phyloP scores from a whole-genome alignment of 495 filamentous ascomycete species.

The Hypomontagnella monticulosa region DNA sequence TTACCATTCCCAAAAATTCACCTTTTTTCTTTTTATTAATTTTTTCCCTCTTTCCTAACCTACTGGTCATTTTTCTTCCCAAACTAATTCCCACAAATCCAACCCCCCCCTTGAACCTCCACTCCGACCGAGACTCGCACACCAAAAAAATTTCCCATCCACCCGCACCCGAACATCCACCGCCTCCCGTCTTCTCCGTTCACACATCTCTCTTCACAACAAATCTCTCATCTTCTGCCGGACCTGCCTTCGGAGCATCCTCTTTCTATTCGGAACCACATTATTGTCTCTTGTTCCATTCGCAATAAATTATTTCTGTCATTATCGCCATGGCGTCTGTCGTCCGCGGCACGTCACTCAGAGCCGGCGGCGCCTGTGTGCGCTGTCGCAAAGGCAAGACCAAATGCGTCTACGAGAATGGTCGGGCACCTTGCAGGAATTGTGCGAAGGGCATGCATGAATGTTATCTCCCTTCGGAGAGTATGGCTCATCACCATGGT shows the following conservation, averaged over 20 bases:
- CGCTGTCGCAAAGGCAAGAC: slow-evolving; percentile 66
- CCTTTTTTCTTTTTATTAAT: slow-evolving; percentile 3
- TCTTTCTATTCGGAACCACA: slow-evolving; percentile 25
- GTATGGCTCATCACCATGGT: slow-evolving; percentile 58
- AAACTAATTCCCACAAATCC: too few relatives aligned
- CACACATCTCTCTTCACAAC: slow-evolving; percentile 34
- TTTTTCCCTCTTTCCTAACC: slow-evolving; percentile 10
- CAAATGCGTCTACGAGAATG: slow-evolving; percentile 64
- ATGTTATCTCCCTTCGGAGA: slow-evolving; percentile 62
- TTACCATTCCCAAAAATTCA: slow-evolving; percentile 14
- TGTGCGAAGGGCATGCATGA: slow-evolving; percentile 65
- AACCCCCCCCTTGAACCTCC: slow-evolving; percentile 31
- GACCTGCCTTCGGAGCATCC: slow-evolving; percentile 41
- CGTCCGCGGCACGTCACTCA: slow-evolving; percentile 60
- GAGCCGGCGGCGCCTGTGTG: slow-evolving; percentile 63
- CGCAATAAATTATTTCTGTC: slow-evolving; percentile 11
- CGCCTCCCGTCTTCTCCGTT: slow-evolving; percentile 48
- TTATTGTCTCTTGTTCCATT: slow-evolving; percentile 6
- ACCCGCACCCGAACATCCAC: slow-evolving; percentile 47
- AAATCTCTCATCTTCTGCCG: slow-evolving; percentile 31
- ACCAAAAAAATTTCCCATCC: slow-evolving; percentile 45
- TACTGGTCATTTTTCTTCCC: slow-evolving; percentile 22
- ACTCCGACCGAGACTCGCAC: slow-evolving; percentile 40
- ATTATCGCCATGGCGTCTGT: slow-evolving; percentile 52
- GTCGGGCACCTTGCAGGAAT: slow-evolving; percentile 61